Evolutionary conservation across 371 early-diverging fungal species (phyloP).

Genomic region (Entomophthora muscae): DNA sequence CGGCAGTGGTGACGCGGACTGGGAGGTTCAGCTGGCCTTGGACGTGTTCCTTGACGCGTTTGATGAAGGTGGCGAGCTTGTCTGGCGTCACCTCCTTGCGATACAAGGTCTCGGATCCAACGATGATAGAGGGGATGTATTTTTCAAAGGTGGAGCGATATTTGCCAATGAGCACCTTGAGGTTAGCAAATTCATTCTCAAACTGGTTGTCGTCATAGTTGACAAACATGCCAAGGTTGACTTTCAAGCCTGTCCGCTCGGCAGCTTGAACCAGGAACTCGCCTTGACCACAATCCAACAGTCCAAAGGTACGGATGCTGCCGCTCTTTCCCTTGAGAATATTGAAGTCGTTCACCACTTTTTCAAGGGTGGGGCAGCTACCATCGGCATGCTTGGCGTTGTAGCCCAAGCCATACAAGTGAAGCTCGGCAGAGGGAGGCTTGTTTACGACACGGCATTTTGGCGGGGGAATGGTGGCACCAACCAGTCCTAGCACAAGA

Average conservation of each 20-base stretch:
- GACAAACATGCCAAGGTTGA: constrained; percentile 7
- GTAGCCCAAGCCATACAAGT: constrained; percentile 6
- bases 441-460: too few species aligned
- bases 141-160: constrained; percentile 8
- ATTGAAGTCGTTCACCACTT: constrained; percentile 7
- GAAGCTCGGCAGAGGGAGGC: not conserved
- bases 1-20: constrained; percentile 5
- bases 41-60: not conserved
- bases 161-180: not conserved
- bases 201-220: constrained; percentile 2
- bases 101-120: constrained; percentile 6
- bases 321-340: not conserved
- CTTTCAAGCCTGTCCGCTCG: not conserved
- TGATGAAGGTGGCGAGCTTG: not conserved
- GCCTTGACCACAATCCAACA: constrained; percentile 7
- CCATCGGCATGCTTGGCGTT: constrained; percentile 8
- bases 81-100: constrained; percentile 7
- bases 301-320: constrained; percentile 8
- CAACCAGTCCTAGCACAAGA: too few species aligned
- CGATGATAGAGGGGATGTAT: constrained; percentile 1
- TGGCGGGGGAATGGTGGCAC: too few species aligned
- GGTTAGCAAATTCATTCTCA: constrained; percentile 7
- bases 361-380: not conserved
- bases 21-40: not conserved
- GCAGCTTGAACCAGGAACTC: constrained; percentile 7